Evolutionary conservation across 2,329 filamentous ascomycete genomes (phyloP).

Genomic region (Phoma sp.): DNA sequence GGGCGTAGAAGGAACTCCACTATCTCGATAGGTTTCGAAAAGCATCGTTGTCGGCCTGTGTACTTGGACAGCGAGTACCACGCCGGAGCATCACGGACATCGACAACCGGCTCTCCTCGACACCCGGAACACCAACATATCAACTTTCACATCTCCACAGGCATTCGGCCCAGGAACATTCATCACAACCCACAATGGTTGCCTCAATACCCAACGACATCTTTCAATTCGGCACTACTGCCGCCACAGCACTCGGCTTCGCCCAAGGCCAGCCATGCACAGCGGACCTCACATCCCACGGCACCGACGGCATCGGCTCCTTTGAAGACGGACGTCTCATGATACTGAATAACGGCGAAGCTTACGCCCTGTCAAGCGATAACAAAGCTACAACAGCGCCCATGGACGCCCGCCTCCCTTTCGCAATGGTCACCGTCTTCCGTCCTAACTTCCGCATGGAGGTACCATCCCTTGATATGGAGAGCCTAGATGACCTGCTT

Average conservation of each 20-base stretch:
- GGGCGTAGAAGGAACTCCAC: too few relatives aligned
- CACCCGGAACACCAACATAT: slow-evolving; percentile 8
- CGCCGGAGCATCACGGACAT: slow-evolving; percentile 5
- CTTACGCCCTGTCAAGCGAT: slow-evolving; percentile 37
- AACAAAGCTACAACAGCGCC: slow-evolving; percentile 43
- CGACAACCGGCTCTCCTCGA: slow-evolving; percentile 13
- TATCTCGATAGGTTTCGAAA: too few relatives aligned
- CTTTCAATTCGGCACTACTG: slow-evolving; percentile 53
- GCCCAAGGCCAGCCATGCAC: slow-evolving; percentile 44
- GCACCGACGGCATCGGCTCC: slow-evolving; percentile 53
- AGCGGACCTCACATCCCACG: slow-evolving; percentile 51
- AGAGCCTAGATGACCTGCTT: slow-evolving; percentile 26
- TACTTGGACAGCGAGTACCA: too few relatives aligned
- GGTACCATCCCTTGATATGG: slow-evolving; percentile 26
- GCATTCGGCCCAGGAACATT: background rate
- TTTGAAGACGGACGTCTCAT: slow-evolving; percentile 52
- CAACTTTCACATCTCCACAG: background rate
- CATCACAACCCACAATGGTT: slow-evolving; percentile 45
- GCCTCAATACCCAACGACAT: slow-evolving; percentile 55
- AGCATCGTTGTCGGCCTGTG: too few relatives aligned
- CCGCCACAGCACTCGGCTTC: slow-evolving; percentile 49
- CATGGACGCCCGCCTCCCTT: slow-evolving; percentile 45
- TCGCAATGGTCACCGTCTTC: slow-evolving; percentile 54
- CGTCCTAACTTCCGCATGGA: slow-evolving; percentile 45
- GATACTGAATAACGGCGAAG: slow-evolving; percentile 44